phyloP scores from a whole-genome alignment of 768 basidiomycete species.

The Auricularia heimuer region DNA sequence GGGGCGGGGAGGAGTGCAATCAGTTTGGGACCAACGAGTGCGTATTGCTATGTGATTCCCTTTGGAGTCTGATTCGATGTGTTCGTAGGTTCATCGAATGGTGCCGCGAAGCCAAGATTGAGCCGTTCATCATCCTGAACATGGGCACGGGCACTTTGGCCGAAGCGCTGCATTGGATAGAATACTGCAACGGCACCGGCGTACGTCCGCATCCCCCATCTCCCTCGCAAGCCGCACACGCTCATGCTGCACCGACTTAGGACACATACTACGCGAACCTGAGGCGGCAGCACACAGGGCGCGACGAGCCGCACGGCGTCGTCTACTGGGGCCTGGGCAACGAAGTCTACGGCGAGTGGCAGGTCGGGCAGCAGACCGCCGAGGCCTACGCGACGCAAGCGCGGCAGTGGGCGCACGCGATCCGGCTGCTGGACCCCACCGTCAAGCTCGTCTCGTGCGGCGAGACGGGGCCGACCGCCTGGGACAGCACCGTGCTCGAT shows the following conservation, averaged over 20 bases:
- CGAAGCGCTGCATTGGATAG: conserved; percentile 50
- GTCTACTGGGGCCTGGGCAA: conserved; percentile 36
- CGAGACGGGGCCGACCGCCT: conserved; percentile 22
- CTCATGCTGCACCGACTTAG: conserved; percentile 16
- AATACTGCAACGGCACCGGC: conserved; percentile 48
- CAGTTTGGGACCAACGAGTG: conserved; percentile 42
- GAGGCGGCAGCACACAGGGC: conserved; percentile 44
- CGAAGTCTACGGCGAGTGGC: conserved; percentile 49
- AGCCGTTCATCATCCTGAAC: conserved; percentile 52
- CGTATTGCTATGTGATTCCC: not conserved
- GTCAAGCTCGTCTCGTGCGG: conserved; percentile 51
- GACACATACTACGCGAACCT: conserved; percentile 46
- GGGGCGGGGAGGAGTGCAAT: conserved; percentile 51
- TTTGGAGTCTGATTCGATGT: not conserved
- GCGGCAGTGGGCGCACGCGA: conserved; percentile 51
- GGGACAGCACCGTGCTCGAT: conserved; percentile 28
- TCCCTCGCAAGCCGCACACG: not conserved
- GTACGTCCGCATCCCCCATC: conserved; percentile 16
- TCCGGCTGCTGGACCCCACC: conserved; percentile 44
- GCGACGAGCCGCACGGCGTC: conserved; percentile 44
- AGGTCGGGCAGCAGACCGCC: conserved; percentile 48
- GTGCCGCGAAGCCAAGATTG: conserved; percentile 39
- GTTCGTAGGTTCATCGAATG: conserved; percentile 45
- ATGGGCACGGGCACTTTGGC: conserved; percentile 57
- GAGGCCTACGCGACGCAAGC: conserved; percentile 47